Evolutionary conservation across 495 filamentous ascomycete species (phyloP).

Genomic region (Aspergillus conjunctus): DNA sequence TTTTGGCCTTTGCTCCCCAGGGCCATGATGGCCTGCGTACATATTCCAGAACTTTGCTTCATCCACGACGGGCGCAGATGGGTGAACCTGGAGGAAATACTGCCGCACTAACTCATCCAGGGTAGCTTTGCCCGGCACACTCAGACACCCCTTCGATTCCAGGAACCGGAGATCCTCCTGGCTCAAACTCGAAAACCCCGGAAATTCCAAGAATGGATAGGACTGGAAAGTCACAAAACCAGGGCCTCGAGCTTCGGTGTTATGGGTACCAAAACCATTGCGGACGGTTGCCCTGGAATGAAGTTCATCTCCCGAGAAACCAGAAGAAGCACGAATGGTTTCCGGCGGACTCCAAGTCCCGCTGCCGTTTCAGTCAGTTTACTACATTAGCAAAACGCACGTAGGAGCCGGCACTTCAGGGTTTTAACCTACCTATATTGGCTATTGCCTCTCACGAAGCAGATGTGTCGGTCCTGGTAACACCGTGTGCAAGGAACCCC

Average conservation of each 20-base stretch:
- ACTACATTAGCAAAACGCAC: too few relatives aligned
- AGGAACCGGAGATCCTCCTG: neutral
- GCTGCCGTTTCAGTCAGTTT: neutral
- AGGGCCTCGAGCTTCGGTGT: neutral
- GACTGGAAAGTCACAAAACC: neutral
- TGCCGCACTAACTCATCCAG: neutral
- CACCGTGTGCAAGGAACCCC: neutral
- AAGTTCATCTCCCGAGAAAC: neutral
- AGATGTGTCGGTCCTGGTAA: neutral
- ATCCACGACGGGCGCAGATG: neutral
- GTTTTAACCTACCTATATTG: neutral
- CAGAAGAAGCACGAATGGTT: neutral
- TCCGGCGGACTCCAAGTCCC: neutral
- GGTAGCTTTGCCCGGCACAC: neutral
- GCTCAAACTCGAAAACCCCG: neutral
- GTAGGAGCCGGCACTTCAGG: too few relatives aligned
- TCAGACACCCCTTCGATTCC: neutral
- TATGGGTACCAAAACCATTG: neutral
- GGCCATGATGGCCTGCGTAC: neutral
- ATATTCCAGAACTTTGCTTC: neutral
- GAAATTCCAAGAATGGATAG: neutral
- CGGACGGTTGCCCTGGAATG: neutral
- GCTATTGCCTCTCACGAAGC: neutral
- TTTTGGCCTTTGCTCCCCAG: neutral
- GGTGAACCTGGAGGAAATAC: neutral